These are phyloP conservation scores for Aquilaria malaccensis DNA, from an alignment of 345 rosid genomes.

Conservation along the genomic window DNA sequence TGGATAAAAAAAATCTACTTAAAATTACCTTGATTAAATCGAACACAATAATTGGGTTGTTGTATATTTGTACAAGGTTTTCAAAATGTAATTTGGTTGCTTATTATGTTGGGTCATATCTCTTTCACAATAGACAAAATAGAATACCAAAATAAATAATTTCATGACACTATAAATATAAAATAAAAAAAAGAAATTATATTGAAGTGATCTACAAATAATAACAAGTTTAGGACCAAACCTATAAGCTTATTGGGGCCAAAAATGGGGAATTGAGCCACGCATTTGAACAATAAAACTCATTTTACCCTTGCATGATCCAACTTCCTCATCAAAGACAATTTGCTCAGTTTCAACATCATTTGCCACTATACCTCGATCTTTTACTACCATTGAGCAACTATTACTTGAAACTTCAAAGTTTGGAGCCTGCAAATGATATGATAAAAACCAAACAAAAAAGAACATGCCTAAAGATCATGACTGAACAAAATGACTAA, in stretches of 20 bases:
- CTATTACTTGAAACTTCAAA: no score
- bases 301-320: constrained; percentile 92
- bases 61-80: constrained; percentile 79
- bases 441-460: no score
- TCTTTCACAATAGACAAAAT: constrained; percentile 47
- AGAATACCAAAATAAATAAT: constrained; percentile 11
- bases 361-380: constrained; percentile 97
- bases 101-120: constrained; percentile 94
- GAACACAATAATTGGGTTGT: constrained; percentile 87
- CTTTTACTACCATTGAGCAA: constrained; percentile 53
- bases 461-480: no score
- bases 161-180: constrained; percentile 7
- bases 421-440: no score
- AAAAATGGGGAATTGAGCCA: constrained; percentile 97
- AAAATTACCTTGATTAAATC: constrained; percentile 78
- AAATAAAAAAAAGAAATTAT: background rate
- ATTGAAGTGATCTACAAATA: constrained; percentile 37
- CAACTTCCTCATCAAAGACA: constrained; percentile 92
- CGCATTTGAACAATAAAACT: constrained; percentile 97
- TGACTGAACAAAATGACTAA: no score
- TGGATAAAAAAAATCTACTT: background rate
- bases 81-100: constrained; percentile 92
- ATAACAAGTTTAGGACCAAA: constrained; percentile 98
- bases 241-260: constrained; percentile 98
- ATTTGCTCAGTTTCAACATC: constrained; percentile 99